These are phyloP conservation scores for Neonectria coccinea DNA, from an alignment of 2,329 filamentous ascomycete species.

Conservation along the genomic window DNA sequence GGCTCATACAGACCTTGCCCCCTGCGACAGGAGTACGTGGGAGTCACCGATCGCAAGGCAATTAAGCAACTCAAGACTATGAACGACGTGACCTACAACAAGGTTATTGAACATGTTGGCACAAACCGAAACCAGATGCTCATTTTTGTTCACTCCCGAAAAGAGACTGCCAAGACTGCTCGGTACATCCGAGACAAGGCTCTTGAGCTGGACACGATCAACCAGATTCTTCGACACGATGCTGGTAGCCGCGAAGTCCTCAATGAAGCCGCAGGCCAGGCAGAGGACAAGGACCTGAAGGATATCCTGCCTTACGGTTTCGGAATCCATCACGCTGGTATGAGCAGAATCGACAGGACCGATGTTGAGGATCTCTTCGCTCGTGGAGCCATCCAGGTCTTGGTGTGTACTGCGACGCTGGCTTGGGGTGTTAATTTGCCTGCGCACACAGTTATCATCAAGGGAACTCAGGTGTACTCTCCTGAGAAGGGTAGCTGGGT, in stretches of 20 bases:
- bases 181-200: conserved; percentile 97
- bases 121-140: conserved; percentile 96
- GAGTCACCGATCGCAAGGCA: conserved; percentile 96
- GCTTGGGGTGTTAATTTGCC: conserved; percentile 99
- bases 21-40: conserved; percentile 95
- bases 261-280: conserved; percentile 83
- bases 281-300: conserved; percentile 89
- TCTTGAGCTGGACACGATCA: conserved; percentile 95
- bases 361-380: conserved; percentile 96
- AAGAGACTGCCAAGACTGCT: conserved; percentile 97
- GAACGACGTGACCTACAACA: conserved; percentile 99
- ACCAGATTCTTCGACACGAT: conserved; percentile 93
- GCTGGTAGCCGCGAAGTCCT: conserved; percentile 91
- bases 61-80: conserved; percentile 99
- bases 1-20: conserved; percentile 94
- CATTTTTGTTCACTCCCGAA: conserved; percentile 97
- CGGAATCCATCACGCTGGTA: conserved; percentile 97
- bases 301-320: conserved; percentile 96
- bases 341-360: conserved; percentile 94
- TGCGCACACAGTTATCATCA: conserved; percentile 98
- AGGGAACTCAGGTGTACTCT: conserved; percentile 97
- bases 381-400: conserved; percentile 90
- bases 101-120: conserved; percentile 96
- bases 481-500: conserved; percentile 99
- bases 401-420: conserved; percentile 97